Percentiles rank a stretch among this genome's conserved stretches.
These are phyloP conservation scores for Dactylellina sp. DNA, from an alignment of 2,329 filamentous ascomycete species.

Conservation along the genomic window DNA sequence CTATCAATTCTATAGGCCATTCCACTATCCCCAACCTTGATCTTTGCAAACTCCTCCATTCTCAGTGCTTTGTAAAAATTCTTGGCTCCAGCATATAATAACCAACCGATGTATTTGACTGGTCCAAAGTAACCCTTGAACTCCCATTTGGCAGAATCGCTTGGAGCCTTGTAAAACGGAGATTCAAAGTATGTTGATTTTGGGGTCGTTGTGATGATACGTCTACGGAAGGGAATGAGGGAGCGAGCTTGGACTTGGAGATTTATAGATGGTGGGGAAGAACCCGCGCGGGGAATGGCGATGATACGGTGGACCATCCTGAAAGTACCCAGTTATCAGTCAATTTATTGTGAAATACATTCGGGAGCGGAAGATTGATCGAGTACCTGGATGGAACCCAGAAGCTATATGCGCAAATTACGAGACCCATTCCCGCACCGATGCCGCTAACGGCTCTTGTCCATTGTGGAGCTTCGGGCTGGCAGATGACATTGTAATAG, in stretches of 20 bases:
- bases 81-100: constrained; percentile 10
- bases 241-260: constrained; percentile 51
- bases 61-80: constrained; percentile 23
- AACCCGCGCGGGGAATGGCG: constrained; percentile 16
- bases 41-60: constrained; percentile 45
- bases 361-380: neutral
- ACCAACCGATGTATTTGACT: constrained; percentile 45
- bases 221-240: constrained; percentile 37
- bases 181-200: constrained; percentile 31
- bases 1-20: constrained; percentile 46
- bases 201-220: constrained; percentile 25
- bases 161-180: constrained; percentile 24
- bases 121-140: constrained; percentile 48
- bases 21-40: constrained; percentile 38
- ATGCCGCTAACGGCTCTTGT: constrained; percentile 27
- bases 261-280: constrained; percentile 20
- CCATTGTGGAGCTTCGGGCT: constrained; percentile 43
- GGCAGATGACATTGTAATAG: constrained; percentile 39
- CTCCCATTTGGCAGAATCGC: constrained; percentile 18
- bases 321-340: constrained; percentile 1
- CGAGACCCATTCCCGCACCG: constrained; percentile 43
- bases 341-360: too few relatives aligned
- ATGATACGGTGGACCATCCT: constrained; percentile 48
- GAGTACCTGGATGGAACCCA: constrained; percentile 51
- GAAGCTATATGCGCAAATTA: constrained; percentile 46